Evolutionary conservation across 371 early-diverging fungal species (phyloP), one percentile per base, ranked within the genome.

Genomic region (Syncephalastrum sp.): DNA sequence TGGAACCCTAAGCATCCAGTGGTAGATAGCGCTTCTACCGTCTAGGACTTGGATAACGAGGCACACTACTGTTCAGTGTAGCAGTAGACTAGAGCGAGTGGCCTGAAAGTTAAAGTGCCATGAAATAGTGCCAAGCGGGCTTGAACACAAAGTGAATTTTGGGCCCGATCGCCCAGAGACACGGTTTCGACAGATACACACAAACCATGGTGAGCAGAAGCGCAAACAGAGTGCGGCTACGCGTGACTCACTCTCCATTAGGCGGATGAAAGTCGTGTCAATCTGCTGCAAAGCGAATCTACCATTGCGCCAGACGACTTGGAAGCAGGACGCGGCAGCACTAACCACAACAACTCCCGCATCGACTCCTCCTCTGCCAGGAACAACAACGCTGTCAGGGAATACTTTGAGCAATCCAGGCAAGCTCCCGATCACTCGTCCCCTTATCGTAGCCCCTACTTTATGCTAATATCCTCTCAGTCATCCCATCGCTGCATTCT

Each of bases 401-500:
- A 72, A 7, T 76, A 76, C 50, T 76, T 76, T 59, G 64, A 76
- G 46, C 73, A 72, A 42, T 76, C 76, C 17, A 76, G 76, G 76
- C 72, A 72, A 17, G 42, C 25, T 21, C 42, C 21, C 5, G 23
- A 29, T 43, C 4, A 25, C 10, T 21, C 12, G 19, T 23, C 6
- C 50, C 21, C 27, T 8, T 16, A 25, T 19, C 53, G 16, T n/a
- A 6, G 16, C 4, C 23, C 25, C 23, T 21, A 21, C 21, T 27
- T 15, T 21, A 33, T 48, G 29, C 43, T 41, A 23, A 12, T 27
- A 5, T 50, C 4, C 19, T 17, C 42, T 44, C 55, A 92, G 93
- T 64, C 98, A 98, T 68, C 98, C 98, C 2, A 68, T 88, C 10
- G 95, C 93, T 25, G 86, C 97, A 5, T 73, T 94, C 50, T 97